Evolutionary conservation across 2,329 filamentous ascomycete species (phyloP).

Genomic region (Ceratocystis smalleyi): DNA sequence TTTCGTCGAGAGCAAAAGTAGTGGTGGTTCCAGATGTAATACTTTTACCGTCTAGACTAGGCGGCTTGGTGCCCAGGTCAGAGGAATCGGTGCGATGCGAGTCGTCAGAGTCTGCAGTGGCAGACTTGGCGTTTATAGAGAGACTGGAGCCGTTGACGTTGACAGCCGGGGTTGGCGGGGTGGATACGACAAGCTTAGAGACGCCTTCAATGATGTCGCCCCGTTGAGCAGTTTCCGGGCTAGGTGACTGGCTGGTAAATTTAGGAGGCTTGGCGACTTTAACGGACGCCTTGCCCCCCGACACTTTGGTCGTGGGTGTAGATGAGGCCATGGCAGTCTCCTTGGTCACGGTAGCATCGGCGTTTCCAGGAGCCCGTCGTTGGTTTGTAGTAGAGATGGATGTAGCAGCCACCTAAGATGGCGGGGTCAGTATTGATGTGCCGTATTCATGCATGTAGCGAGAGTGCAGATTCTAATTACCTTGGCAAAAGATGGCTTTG

Average conservation of each 20-base stretch:
- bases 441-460: background rate
- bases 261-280: background rate
- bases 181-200: constrained; percentile 6
- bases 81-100: constrained; percentile 48
- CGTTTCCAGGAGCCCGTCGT: constrained; percentile 19
- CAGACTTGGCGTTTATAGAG: constrained; percentile 18
- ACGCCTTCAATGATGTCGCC: constrained; percentile 8
- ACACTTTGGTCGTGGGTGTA: background rate
- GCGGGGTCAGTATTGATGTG: background rate
- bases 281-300: too few species aligned
- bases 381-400: background rate
- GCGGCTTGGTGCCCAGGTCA: constrained; percentile 60
- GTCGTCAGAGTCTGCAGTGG: constrained; percentile 36
- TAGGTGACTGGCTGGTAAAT: background rate
- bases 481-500: constrained; percentile 62
- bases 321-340: background rate
- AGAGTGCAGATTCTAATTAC: constrained; percentile 29
- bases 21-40: constrained; percentile 63
- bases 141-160: constrained; percentile 11
- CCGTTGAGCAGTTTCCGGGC: constrained; percentile 20
- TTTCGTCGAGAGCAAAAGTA: constrained; percentile 92
- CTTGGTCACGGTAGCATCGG: constrained; percentile 19
- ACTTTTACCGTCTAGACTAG: constrained; percentile 85
- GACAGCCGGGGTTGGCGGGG: background rate
- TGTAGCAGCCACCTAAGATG: constrained; percentile 36